These are phyloP conservation scores for Apophysomyces ossiformis DNA, from an alignment of 371 early-diverging fungal genomes.

Conservation along the genomic window DNA sequence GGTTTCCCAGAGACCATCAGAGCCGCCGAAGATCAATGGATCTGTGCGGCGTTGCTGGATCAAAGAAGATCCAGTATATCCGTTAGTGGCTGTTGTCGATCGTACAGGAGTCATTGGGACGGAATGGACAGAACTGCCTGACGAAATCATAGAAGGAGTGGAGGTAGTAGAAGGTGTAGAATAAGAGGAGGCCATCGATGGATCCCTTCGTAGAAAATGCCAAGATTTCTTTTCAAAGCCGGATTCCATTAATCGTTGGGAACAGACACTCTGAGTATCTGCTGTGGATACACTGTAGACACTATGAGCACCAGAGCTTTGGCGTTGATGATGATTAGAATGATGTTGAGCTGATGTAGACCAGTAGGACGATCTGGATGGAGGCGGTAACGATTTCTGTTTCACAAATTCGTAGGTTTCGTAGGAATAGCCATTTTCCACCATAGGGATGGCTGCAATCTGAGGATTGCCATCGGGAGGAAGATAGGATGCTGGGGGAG, in stretches of 20 bases:
- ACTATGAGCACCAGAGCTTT: conserved; percentile 23
- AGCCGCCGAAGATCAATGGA: conserved; percentile 49
- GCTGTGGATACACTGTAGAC: conserved; percentile 24
- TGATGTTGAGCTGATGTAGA: not conserved
- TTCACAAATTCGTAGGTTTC: conserved; percentile 5
- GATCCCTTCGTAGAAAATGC: conserved; percentile 25
- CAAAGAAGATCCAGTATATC: conserved; percentile 24
- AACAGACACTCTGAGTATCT: conserved; percentile 23
- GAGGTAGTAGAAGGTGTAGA: conserved; percentile 27
- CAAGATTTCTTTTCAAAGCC: conserved; percentile 16
- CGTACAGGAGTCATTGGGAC: conserved; percentile 33
- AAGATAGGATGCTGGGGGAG: too few relatives aligned
- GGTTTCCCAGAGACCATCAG: conserved; percentile 51
- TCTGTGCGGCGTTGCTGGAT: conserved; percentile 44
- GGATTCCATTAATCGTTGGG: conserved; percentile 5
- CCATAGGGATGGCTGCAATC: not conserved
- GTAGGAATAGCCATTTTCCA: not conserved
- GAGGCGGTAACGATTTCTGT: not conserved
- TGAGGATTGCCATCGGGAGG: not conserved
- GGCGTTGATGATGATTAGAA: conserved; percentile 12
- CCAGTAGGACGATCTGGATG: conserved; percentile 1
- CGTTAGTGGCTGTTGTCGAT: conserved; percentile 28
- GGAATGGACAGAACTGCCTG: conserved; percentile 17
- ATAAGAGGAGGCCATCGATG: conserved; percentile 28
- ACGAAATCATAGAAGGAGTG: conserved; percentile 16